Base-by-base conservation (phyloP, 345 rosid genomes). In the Pistacia integerrima region DNA sequence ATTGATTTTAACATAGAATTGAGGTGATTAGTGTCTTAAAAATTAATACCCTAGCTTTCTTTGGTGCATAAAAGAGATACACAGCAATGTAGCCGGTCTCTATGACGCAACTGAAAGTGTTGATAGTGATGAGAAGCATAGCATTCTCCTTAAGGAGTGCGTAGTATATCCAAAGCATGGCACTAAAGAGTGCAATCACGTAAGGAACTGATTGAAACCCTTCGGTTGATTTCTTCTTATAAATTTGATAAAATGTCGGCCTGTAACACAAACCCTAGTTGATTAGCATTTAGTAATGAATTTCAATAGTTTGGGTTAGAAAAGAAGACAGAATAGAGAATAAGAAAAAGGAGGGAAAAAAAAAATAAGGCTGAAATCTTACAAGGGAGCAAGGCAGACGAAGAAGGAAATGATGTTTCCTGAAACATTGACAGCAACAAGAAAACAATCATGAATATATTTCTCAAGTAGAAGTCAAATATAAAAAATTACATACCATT, bases 181-280 rank as follows among this genome's bases (percentile, higher is more conserved):
- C 94, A 78, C 98, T 94, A 72, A 91, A 81, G 12, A 90, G 78
- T 0, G 87, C 86, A 59, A 88, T 76, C 80, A 91, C 86, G 30
- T 94, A 94, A 4, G 98, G 98, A 49, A 92, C 72, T 1, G 94
- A 83, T 25, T 94, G 94, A 77, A 86, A 94, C 59, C 93, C 94
- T 82, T 87, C 91, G 0, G 93, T 79, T 4, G 97, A 76, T 86
- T 90, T 94, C 80, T 81, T 88, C 86, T 79, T 90, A 77, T 82
- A 87, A 30, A 94, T 88, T 38, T 86, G 83, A 68, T 80, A 76
- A 63, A 90, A 92, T 54, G 97, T 88, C 1, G 89, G 89, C 83
- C 97, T 92, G 84, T 59, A 68, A 64, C 2, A 3, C 2, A 52
- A 63, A 54, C 0, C 12, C 64, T 30, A 8, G 52, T 41, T 33